Conservation (phyloP, 495 filamentous ascomycete species). For the Lineolata rhizophorae region DNA sequence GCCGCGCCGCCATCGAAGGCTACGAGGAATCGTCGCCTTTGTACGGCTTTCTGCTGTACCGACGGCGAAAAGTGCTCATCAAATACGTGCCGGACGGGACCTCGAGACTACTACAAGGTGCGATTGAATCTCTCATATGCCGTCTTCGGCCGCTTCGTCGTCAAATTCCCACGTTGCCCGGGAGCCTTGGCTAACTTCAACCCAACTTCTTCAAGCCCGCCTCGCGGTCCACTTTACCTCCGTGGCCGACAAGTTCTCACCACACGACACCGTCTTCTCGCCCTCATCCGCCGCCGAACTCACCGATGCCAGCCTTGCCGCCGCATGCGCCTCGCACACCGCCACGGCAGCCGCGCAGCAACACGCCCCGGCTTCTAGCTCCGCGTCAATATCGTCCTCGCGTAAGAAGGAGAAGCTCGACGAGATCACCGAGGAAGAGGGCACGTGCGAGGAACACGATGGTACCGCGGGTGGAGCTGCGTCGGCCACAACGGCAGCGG, state of each 20-base stretch:
- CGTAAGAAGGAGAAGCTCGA: conserved; percentile 45
- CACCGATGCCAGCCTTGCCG: conserved; percentile 66
- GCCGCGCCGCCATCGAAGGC: conserved; percentile 49
- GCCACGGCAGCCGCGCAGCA: conserved; percentile 55
- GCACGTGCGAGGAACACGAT: conserved; percentile 48
- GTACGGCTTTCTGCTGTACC: conserved; percentile 79
- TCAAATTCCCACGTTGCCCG: too few species aligned
- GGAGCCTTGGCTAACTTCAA: too few species aligned
- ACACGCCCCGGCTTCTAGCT: too few species aligned
- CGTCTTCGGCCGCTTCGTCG: neutral
- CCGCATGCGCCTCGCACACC: conserved; percentile 75
- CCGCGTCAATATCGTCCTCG: conserved; percentile 65
- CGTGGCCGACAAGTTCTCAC: conserved; percentile 64
- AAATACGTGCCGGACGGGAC: conserved; percentile 82
- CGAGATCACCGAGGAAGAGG: conserved; percentile 72
- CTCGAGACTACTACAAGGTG: conserved; percentile 80
- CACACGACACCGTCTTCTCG: conserved; percentile 63
- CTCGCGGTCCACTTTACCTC: conserved; percentile 86
- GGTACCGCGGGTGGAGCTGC: conserved; percentile 10
- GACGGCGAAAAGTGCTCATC: conserved; percentile 73
- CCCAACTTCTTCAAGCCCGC: conserved; percentile 35
- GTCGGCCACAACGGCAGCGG: conserved; percentile 1
- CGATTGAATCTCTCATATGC: neutral
- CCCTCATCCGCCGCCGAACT: conserved; percentile 56
- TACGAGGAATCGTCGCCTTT: conserved; percentile 67